Percentiles rank a stretch among this genome's conserved stretches.
Evolutionary conservation across 345 rosid species (phyloP).

Genomic region (Eucalyptus brandiana): DNA sequence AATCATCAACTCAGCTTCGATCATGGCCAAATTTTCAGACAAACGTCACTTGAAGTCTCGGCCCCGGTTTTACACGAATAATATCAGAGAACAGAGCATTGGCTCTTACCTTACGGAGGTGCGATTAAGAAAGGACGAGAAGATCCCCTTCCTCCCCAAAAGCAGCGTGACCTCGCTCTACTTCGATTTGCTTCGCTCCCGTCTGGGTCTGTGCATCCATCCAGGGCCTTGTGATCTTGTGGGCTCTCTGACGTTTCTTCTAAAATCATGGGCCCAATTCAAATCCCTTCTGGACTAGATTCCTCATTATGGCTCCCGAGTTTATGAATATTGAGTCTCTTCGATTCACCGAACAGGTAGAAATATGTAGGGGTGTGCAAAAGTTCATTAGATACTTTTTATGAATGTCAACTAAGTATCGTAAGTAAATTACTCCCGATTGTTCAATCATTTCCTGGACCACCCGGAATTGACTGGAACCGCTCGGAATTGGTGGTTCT

Average conservation of each 20-base stretch:
- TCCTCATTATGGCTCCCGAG: neutral
- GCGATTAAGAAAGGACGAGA: neutral
- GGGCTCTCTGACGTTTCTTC: neutral
- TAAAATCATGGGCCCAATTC: neutral
- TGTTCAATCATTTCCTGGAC: too few relatives aligned
- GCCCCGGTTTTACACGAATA: neutral
- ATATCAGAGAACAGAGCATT: neutral
- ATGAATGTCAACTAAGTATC: too few relatives aligned
- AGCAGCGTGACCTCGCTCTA: neutral
- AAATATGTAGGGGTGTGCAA: too few relatives aligned
- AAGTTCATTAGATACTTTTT: too few relatives aligned
- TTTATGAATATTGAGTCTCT: too few relatives aligned
- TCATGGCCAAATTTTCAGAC: neutral
- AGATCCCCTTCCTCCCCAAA: neutral
- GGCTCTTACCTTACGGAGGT: neutral
- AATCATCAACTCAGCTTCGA: too few relatives aligned
- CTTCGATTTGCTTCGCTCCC: neutral
- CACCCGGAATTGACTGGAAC: rapidly evolving
- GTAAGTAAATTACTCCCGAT: too few relatives aligned
- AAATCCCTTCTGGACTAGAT: neutral
- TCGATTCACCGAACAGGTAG: too few relatives aligned
- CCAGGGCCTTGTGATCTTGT: neutral
- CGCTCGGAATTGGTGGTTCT: too few relatives aligned
- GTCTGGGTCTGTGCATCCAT: neutral
- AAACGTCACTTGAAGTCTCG: neutral